Conservation (phyloP, 2,329 filamentous ascomycete genomes). For the Hypomyces perniciosus region DNA sequence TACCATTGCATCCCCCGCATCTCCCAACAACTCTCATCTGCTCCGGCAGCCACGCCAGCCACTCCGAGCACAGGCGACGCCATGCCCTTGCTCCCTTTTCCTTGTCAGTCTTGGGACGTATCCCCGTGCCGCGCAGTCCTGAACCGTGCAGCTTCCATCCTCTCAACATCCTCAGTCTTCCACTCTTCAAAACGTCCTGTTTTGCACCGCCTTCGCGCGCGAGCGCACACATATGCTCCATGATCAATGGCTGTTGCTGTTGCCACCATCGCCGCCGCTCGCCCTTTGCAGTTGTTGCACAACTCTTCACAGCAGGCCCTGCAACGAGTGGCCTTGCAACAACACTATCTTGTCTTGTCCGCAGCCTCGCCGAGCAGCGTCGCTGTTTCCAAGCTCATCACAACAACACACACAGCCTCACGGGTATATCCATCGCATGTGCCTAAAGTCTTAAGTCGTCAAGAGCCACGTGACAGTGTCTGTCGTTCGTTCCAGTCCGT, state of each 20-base stretch:
- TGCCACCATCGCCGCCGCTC: not conserved
- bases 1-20: constrained; percentile 11
- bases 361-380: constrained; percentile 10
- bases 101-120: constrained; percentile 19
- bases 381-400: constrained; percentile 29
- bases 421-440: constrained; percentile 39
- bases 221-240: constrained; percentile 3
- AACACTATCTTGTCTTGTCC: not conserved
- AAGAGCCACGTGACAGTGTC: constrained; percentile 31
- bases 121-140: constrained; percentile 9
- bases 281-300: not conserved
- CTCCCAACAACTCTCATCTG: constrained; percentile 20
- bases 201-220: constrained; percentile 27
- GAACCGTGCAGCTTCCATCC: constrained; percentile 13
- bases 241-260: not conserved
- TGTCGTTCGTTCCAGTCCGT: constrained; percentile 30
- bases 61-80: constrained; percentile 15
- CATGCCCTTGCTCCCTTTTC: constrained; percentile 14
- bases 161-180: constrained; percentile 21
- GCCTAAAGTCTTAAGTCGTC: constrained; percentile 30
- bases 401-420: constrained; percentile 31
- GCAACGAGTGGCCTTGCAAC: not conserved
- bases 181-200: constrained; percentile 25
- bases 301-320: not conserved
- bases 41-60: constrained; percentile 20